These are phyloP conservation scores for Penicillium digitatum DNA, from an alignment of 2,329 filamentous ascomycete species.

Conservation along the genomic window DNA sequence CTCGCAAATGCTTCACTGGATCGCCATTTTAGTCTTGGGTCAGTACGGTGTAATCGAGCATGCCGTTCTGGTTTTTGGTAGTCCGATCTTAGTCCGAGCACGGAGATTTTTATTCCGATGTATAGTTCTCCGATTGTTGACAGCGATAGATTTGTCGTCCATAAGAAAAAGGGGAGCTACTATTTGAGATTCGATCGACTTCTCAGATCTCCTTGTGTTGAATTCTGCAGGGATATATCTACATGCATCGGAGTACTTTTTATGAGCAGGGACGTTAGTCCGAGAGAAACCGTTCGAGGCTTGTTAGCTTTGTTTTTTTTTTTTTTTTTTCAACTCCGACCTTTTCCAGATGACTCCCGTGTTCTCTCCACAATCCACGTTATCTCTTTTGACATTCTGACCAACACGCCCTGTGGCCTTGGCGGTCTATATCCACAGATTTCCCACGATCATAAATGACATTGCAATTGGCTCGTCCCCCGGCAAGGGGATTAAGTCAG, in stretches of 20 bases:
- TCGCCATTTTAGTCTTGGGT: not conserved
- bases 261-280: not conserved
- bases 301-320: not conserved
- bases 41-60: not conserved
- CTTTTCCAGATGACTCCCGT: not conserved
- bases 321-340: too few species aligned
- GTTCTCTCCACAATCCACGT: not conserved
- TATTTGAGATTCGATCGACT: too few species aligned
- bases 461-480: not conserved
- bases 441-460: not conserved
- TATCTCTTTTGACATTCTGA: not conserved
- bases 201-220: too few species aligned
- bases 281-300: not conserved
- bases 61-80: not conserved
- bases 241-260: not conserved
- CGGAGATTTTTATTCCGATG: not conserved
- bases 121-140: too few species aligned
- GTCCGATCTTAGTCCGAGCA: slow-evolving; percentile 4
- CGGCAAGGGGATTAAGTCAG: not conserved
- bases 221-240: not conserved
- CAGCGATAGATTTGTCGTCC: too few species aligned
- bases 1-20: not conserved
- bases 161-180: too few species aligned
- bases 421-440: not conserved
- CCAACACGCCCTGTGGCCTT: slow-evolving; percentile 9